Evolutionary conservation across 2,329 filamentous ascomycete species (phyloP).

Genomic region (Anisogramma anomala): DNA sequence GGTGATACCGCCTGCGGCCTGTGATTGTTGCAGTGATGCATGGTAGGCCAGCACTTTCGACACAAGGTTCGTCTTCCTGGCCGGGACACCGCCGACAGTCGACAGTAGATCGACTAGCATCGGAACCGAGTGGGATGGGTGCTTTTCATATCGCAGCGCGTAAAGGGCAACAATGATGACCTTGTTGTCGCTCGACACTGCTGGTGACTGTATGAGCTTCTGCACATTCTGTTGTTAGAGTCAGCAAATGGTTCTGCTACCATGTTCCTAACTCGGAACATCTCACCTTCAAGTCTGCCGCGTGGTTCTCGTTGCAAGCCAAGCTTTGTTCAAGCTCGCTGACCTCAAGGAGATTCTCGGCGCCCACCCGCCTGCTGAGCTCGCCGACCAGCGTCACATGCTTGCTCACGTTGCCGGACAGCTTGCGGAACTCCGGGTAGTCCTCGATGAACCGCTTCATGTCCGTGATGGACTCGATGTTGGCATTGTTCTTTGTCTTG

Average conservation of each 20-base stretch:
- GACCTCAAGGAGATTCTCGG: constrained; percentile 83
- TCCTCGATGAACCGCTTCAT: constrained; percentile 99
- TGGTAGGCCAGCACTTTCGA: constrained; percentile 76
- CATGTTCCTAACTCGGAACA: background rate
- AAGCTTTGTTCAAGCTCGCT: constrained; percentile 95
- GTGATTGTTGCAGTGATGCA: constrained; percentile 69
- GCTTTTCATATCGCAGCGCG: constrained; percentile 80
- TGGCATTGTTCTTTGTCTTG: constrained; percentile 91
- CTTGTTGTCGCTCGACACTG: constrained; percentile 71
- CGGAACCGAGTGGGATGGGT: constrained; percentile 70
- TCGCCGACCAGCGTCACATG: constrained; percentile 95
- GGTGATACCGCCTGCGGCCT: constrained; percentile 66
- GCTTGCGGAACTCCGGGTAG: constrained; percentile 92
- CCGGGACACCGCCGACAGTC: constrained; percentile 70
- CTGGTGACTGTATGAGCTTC: constrained; percentile 68
- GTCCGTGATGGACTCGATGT: constrained; percentile 92
- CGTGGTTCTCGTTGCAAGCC: constrained; percentile 93
- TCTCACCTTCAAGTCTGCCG: constrained; percentile 72
- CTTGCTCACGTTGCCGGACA: constrained; percentile 96
- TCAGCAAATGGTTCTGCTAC: background rate
- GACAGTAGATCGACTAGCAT: constrained; percentile 78
- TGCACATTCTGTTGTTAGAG: constrained; percentile 55
- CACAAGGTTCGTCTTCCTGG: constrained; percentile 66
- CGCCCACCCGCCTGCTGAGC: constrained; percentile 74
- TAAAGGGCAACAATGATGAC: constrained; percentile 88